Evolutionary conservation across 306 rosid species (phyloP).

Genomic region (Canavalia gladiata): DNA sequence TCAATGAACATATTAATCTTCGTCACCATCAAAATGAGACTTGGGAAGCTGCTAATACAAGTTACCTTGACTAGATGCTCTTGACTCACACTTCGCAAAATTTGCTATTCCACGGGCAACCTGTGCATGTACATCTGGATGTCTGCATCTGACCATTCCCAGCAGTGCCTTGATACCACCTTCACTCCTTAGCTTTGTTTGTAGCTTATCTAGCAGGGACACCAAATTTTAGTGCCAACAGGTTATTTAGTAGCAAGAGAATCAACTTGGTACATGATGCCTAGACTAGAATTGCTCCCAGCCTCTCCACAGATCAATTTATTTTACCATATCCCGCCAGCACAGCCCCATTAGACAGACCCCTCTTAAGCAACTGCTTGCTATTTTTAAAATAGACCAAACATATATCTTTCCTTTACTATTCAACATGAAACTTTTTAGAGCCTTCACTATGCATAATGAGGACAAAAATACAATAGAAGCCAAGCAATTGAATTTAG

Average conservation of each 20-base stretch:
- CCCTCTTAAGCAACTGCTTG: not conserved
- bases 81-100: slow-evolving; percentile 93
- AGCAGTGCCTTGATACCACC: slow-evolving; percentile 92
- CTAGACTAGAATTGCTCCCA: slow-evolving; percentile 39
- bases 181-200: slow-evolving; percentile 77
- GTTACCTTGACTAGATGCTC: slow-evolving; percentile 93
- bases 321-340: not conserved
- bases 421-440: slow-evolving; percentile 7
- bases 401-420: slow-evolving; percentile 14
- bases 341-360: not conserved
- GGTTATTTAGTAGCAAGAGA: slow-evolving; percentile 23
- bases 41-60: slow-evolving; percentile 23
- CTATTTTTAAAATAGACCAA: slow-evolving; percentile 24
- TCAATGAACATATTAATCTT: slow-evolving; percentile 19
- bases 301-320: slow-evolving; percentile 34
- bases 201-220: slow-evolving; percentile 77
- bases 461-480: slow-evolving; percentile 7
- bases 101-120: slow-evolving; percentile 99
- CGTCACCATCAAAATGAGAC: not conserved
- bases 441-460: not conserved
- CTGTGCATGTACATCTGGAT: slow-evolving; percentile 98
- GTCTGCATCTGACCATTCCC: slow-evolving; percentile 96
- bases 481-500: not conserved
- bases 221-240: slow-evolving; percentile 45
- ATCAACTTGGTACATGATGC: slow-evolving; percentile 24